These are phyloP conservation scores for Madurella fahalii DNA, from an alignment of 2,329 filamentous ascomycete genomes.

Conservation along the genomic window DNA sequence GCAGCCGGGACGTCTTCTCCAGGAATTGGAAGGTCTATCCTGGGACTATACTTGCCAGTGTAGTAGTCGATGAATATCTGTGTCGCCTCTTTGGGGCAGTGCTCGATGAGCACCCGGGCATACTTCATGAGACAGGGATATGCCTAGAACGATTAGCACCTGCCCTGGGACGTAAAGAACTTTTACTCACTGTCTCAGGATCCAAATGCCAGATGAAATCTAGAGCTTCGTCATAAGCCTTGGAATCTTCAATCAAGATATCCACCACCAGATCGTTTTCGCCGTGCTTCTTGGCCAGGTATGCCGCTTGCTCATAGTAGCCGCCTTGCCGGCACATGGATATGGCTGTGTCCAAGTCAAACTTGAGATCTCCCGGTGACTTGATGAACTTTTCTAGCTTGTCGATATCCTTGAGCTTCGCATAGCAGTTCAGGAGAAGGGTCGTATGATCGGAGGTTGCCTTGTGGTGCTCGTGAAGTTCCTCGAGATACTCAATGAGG, in stretches of 20 bases:
- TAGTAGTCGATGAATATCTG: constrained; percentile 93
- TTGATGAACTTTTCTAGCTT: constrained; percentile 98
- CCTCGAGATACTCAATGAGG: constrained; percentile 92
- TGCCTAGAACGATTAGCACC: constrained; percentile 51
- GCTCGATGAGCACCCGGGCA: constrained; percentile 80
- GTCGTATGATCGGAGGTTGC: constrained; percentile 96
- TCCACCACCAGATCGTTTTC: constrained; percentile 93
- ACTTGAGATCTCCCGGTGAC: constrained; percentile 88
- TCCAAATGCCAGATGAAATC: constrained; percentile 89
- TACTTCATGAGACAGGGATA: constrained; percentile 94
- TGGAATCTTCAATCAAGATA: constrained; percentile 92
- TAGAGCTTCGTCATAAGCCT: constrained; percentile 81
- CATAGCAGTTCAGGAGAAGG: constrained; percentile 91
- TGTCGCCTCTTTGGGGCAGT: constrained; percentile 79
- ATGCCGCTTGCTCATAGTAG: constrained; percentile 95
- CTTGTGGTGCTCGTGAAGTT: constrained; percentile 88
- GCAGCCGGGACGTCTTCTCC: constrained; percentile 36
- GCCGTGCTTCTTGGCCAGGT: constrained; percentile 87
- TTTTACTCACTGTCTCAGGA: constrained; percentile 63
- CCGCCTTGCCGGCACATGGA: constrained; percentile 96
- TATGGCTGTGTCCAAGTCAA: constrained; percentile 95
- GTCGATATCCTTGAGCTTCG: constrained; percentile 93
- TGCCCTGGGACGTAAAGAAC: not conserved
- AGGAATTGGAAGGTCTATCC: constrained; percentile 49
- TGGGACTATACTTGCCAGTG: constrained; percentile 75